Evolutionary conservation across 225 moss, liverwort and hornwort species (phyloP).

Genomic region (Thuidium tamariscinum): DNA sequence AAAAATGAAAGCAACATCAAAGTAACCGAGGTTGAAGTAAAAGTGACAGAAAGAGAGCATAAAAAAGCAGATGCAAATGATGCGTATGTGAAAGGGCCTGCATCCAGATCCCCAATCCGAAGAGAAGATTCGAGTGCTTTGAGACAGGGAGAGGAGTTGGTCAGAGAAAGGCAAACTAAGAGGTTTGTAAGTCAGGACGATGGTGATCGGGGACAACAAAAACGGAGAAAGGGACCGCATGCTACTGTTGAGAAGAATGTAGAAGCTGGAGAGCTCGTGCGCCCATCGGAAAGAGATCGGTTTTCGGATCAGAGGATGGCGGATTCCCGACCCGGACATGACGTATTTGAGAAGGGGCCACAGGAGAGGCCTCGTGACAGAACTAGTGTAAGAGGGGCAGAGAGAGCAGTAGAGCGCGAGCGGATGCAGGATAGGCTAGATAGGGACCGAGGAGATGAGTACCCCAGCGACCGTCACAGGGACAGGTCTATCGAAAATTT

Average conservation of each 20-base stretch:
- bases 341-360: constrained; percentile 59
- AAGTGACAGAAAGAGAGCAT: constrained; percentile 45
- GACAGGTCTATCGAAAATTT: constrained; percentile 78
- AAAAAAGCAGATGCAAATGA: constrained; percentile 60
- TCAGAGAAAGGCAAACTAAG: constrained; percentile 71
- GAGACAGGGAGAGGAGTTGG: constrained; percentile 32
- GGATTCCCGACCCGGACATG: constrained; percentile 57
- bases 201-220: constrained; percentile 48
- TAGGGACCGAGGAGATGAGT: constrained; percentile 74
- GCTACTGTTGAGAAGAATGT: constrained; percentile 41
- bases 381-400: constrained; percentile 38
- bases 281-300: constrained; percentile 66
- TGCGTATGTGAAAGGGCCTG: constrained; percentile 44
- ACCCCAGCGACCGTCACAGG: constrained; percentile 61
- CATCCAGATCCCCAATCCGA: constrained; percentile 67
- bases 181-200: constrained; percentile 66
- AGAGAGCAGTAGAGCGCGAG: constrained; percentile 74
- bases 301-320: constrained; percentile 44
- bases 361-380: constrained; percentile 46
- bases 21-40: constrained; percentile 47
- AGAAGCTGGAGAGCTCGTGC: constrained; percentile 65
- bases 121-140: constrained; percentile 46
- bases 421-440: constrained; percentile 58
- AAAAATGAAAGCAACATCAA: constrained; percentile 54
- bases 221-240: constrained; percentile 70